Percentiles rank a stretch among this genome's conserved stretches.
Evolutionary conservation across 148 eudicot species (phyloP).

Genomic region (Amaranthus cruentus): DNA sequence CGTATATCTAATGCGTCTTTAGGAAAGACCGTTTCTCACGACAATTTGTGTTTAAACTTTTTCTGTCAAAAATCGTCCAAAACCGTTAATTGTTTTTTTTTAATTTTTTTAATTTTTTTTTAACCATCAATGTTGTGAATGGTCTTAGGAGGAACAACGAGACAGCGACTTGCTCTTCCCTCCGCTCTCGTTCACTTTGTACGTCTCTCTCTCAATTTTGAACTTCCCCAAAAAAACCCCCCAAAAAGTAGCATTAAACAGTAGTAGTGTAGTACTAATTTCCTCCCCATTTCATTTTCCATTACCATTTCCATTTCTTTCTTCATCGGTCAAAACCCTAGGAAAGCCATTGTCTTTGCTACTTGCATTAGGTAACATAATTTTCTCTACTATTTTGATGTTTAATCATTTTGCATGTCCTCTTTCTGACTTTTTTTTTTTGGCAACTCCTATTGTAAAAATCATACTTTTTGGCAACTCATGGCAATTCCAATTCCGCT

Average conservation of each 20-base stretch:
- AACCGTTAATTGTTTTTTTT: too few species aligned
- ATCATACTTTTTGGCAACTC: too few species aligned
- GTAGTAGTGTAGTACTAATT: not conserved
- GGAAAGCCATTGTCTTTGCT: not conserved
- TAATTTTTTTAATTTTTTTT: too few species aligned
- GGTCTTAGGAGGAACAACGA: not conserved
- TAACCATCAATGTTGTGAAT: not conserved
- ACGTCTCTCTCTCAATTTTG: not conserved
- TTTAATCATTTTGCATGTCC: constrained; percentile 18
- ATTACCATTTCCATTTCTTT: not conserved
- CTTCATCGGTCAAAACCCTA: constrained; percentile 19
- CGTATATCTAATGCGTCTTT: too few species aligned
- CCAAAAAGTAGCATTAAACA: too few species aligned
- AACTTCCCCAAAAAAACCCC: constrained; percentile 1
- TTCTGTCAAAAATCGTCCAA: too few species aligned
- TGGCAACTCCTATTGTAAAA: not conserved
- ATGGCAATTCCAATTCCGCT: too few species aligned
- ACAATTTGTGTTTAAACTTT: too few species aligned
- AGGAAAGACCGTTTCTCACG: too few species aligned
- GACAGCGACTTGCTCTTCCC: not conserved
- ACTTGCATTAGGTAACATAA: constrained; percentile 5
- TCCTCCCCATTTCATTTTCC: not conserved
- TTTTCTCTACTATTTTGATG: not conserved
- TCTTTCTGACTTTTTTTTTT: not conserved
- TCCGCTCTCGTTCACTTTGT: not conserved